Evolutionary conservation across 148 eudicot genomes (phyloP).

Genomic region (Rhododendron vialii): DNA sequence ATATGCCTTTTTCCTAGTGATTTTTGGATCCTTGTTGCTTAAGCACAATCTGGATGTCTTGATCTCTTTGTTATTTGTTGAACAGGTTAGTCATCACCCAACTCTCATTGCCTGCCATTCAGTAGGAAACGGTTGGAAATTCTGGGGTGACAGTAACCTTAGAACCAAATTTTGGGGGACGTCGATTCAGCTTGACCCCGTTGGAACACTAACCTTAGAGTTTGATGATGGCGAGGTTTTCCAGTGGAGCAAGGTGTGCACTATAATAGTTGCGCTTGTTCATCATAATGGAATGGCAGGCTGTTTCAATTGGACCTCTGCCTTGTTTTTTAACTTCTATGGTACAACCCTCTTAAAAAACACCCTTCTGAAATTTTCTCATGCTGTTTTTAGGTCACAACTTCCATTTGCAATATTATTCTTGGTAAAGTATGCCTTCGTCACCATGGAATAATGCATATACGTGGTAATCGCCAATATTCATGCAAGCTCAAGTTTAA

Average conservation of each 20-base stretch:
- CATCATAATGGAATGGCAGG: neutral
- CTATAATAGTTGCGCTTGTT: neutral
- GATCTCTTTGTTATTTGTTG: slow-evolving; percentile 17
- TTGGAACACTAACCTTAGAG: slow-evolving; percentile 71
- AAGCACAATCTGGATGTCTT: neutral
- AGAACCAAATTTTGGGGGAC: slow-evolving; percentile 96
- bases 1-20: neutral
- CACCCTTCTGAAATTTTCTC: neutral
- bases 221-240: slow-evolving; percentile 91
- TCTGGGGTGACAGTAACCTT: slow-evolving; percentile 88
- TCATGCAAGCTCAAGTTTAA: slow-evolving; percentile 94
- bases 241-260: slow-evolving; percentile 89
- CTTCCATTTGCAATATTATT: slow-evolving; percentile 83
- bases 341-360: neutral
- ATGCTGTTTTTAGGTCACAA: slow-evolving; percentile 63
- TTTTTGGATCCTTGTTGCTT: neutral
- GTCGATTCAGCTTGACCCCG: slow-evolving; percentile 96
- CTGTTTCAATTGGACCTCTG: neutral
- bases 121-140: slow-evolving; percentile 96
- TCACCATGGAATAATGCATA: slow-evolving; percentile 92
- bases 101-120: slow-evolving; percentile 91
- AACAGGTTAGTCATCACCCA: slow-evolving; percentile 93
- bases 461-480: slow-evolving; percentile 65
- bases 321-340: neutral
- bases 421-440: slow-evolving; percentile 80